These are phyloP conservation scores for Cystobasidium pallidum DNA, from an alignment of 1,284 basidiomycete species.

Conservation along the genomic window DNA sequence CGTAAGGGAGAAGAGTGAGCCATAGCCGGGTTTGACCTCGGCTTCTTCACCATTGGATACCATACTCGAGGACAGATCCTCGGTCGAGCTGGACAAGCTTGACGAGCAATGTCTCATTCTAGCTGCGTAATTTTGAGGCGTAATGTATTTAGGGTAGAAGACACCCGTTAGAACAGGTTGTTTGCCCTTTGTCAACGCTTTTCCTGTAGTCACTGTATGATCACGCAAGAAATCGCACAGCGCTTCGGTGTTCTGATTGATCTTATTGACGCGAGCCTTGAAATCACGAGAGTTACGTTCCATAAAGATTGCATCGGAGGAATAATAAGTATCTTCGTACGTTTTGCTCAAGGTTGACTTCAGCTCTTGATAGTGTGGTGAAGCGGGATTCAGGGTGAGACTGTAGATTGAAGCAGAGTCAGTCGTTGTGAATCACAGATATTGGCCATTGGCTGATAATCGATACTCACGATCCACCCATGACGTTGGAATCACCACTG, in stretches of 20 bases:
- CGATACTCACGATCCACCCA: constrained; percentile 85
- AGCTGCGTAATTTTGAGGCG: constrained; percentile 71
- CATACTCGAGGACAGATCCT: constrained; percentile 37
- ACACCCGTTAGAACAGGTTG: constrained; percentile 72
- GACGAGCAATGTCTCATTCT: constrained; percentile 61
- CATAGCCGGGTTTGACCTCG: constrained; percentile 65
- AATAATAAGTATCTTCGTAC: constrained; percentile 87
- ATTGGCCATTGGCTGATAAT: too few species aligned
- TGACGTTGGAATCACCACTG: constrained; percentile 91
- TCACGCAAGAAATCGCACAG: constrained; percentile 75
- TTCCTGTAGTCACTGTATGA: constrained; percentile 12
- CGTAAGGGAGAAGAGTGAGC: constrained; percentile 88
- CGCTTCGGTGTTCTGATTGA: constrained; percentile 81
- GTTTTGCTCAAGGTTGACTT: constrained; percentile 65
- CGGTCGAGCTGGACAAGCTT: background rate
- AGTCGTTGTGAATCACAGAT: background rate
- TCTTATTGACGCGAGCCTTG: constrained; percentile 70
- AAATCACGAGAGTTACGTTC: constrained; percentile 97
- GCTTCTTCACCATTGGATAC: constrained; percentile 53
- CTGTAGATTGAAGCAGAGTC: constrained; percentile 58
- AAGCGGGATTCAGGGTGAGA: constrained; percentile 80
- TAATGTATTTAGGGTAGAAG: constrained; percentile 85
- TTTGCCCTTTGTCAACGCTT: constrained; percentile 11
- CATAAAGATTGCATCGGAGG: constrained; percentile 93
- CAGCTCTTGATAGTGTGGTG: constrained; percentile 69